Conservation (phyloP, 345 rosid species). For the Gossypium herbaceum region DNA sequence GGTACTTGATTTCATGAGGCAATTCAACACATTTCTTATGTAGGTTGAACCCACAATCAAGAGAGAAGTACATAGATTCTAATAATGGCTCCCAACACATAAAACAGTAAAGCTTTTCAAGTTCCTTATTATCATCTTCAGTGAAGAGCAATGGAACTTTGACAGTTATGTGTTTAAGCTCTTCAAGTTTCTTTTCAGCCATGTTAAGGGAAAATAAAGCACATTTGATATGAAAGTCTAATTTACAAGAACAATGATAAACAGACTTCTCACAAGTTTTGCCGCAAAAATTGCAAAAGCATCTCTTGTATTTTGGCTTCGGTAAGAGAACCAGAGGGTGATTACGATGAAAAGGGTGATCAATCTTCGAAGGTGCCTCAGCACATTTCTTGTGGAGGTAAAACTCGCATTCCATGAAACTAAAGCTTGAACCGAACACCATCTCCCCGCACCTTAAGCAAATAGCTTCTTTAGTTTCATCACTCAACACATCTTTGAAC, state of each 20-base stretch:
- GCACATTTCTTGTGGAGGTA: conserved; percentile 3
- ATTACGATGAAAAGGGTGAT: not conserved
- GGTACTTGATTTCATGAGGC: not conserved
- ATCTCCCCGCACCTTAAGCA: not conserved
- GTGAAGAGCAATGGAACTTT: not conserved
- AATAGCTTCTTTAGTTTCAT: not conserved
- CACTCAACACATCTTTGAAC: not conserved
- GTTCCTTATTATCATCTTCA: not conserved
- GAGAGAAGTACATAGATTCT: not conserved
- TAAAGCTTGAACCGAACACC: not conserved
- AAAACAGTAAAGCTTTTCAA: not conserved
- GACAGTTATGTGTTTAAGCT: not conserved
- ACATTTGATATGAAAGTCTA: conserved; percentile 9
- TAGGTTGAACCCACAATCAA: not conserved
- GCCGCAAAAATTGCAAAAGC: not conserved
- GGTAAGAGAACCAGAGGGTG: not conserved
- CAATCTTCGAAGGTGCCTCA: not conserved
- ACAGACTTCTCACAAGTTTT: not conserved
- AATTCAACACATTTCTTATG: not conserved
- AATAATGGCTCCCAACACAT: not conserved
- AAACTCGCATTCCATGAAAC: not conserved
- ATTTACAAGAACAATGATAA: conserved; percentile 2
- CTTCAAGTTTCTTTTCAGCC: not conserved
- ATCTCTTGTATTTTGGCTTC: not conserved
- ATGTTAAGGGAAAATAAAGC: not conserved